Evolutionary conservation across 2,329 filamentous ascomycete genomes (phyloP).

Genomic region (Stemphylium lycopersici): DNA sequence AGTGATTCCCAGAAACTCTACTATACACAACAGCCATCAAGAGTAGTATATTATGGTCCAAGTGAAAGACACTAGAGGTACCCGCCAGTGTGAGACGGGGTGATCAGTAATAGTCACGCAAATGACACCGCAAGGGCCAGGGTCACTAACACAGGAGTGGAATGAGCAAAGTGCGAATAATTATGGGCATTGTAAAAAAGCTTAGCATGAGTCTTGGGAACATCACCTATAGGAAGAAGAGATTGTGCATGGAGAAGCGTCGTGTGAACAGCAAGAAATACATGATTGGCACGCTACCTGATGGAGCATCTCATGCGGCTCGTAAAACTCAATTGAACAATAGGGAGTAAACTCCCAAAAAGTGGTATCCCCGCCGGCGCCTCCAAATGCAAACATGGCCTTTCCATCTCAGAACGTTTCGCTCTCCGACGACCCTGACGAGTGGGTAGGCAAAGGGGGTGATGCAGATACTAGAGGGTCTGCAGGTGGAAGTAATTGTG

Average conservation of each 20-base stretch:
- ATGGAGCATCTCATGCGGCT: slow-evolving; percentile 14
- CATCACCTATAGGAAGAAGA: not conserved
- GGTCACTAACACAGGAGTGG: too few species aligned
- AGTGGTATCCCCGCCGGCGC: slow-evolving; percentile 43
- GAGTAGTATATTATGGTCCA: too few species aligned
- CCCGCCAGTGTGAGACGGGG: too few species aligned
- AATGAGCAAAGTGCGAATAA: not conserved
- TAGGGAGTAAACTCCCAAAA: slow-evolving; percentile 23
- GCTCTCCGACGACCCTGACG: slow-evolving; percentile 32
- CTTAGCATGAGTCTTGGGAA: not conserved
- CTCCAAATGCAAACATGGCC: slow-evolving; percentile 41
- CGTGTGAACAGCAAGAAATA: slow-evolving; percentile 1
- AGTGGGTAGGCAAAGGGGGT: slow-evolving; percentile 54
- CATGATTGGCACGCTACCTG: not conserved
- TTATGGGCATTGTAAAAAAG: not conserved
- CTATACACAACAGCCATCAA: too few species aligned
- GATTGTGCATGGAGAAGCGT: not conserved
- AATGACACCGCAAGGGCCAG: too few species aligned
- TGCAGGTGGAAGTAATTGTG: not conserved
- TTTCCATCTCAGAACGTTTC: slow-evolving; percentile 21
- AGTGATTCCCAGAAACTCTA: too few species aligned
- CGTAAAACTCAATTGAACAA: slow-evolving; percentile 26
- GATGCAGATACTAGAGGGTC: not conserved
- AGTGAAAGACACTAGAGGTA: too few species aligned
- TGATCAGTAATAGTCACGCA: too few species aligned